Evolutionary conservation across 2,329 filamentous ascomycete species (phyloP), one percentile per base, ranked within the genome.

Genomic region (Massarina eburnea): DNA sequence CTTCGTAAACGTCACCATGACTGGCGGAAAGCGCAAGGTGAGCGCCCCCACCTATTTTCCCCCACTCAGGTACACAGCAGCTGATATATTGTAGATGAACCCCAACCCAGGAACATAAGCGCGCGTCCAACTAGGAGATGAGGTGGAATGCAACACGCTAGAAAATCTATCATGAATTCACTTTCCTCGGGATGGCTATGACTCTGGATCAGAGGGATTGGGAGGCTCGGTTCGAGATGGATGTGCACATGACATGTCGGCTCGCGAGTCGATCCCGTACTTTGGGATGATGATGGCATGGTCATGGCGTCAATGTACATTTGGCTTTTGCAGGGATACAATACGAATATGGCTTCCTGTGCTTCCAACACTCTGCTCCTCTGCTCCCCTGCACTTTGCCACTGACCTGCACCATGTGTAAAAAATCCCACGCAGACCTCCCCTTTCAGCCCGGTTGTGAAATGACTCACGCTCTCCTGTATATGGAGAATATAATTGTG

Each of bases 1-100:
- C 71, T 97, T 97, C 82, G 91, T 97, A 67, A 96, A 97, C 80
- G 91, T 97, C 73, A 94, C 89, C 71, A 83, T 96, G 79, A 95
- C 91, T 62, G 91, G 91, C 77, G 92, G 92, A 80, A 97, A 97
- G 91, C 84, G 92, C 78, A 96, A 96, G 90, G 90, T 94, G 76
- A 72, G 61, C 66, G 14, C 20, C 5, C 19, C 8, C 8, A 21
- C 10, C 27, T 12, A 15, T 29, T 17, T 12, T 12, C n/a, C 7
- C 8, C 34, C 9, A 15, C n/a, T 14, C 42, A 22, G 22, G 20
- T 26, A 14, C 24, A 14, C 24, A 39, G 40, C 43, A 43, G 43
- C 52, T 58, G 51, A 61, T 43, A 9, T 19, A 22, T 45, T 15
- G 46, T 58, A 88, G 88, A 91, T 91, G 88, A 91, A 91, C 84